Conservation (phyloP, 352 stramenopile species). For the Blastocystis sp. region DNA sequence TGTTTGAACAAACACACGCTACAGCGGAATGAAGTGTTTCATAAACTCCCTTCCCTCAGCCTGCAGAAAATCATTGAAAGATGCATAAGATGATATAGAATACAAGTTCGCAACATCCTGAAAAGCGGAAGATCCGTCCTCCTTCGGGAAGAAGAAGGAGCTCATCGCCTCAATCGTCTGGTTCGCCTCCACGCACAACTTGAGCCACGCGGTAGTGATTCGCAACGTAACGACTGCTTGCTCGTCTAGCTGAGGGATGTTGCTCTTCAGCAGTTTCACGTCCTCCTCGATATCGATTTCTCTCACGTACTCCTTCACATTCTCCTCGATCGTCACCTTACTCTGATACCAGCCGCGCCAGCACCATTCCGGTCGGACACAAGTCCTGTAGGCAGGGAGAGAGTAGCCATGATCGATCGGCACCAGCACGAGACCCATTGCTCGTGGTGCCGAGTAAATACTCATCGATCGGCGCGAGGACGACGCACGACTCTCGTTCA, state of each 20-base stretch:
- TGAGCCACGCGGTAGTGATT: background rate
- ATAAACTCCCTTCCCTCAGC: background rate
- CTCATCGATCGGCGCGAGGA: background rate
- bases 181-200: background rate
- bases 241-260: background rate
- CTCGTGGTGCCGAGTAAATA: background rate
- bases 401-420: conserved; percentile 65
- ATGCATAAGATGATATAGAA: background rate
- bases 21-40: background rate
- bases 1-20: background rate
- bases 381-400: conserved; percentile 60
- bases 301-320: background rate
- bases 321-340: conserved; percentile 61
- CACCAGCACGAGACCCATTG: background rate
- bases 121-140: background rate
- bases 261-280: background rate
- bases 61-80: background rate
- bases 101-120: background rate
- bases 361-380: conserved; percentile 66
- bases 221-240: background rate
- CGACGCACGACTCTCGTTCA: background rate
- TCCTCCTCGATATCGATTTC: background rate
- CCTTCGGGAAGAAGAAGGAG: background rate
- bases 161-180: background rate
- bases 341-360: conserved; percentile 68